Evolutionary conservation across 441 rosid species (phyloP).

Genomic region (Erysimum cheiri): DNA sequence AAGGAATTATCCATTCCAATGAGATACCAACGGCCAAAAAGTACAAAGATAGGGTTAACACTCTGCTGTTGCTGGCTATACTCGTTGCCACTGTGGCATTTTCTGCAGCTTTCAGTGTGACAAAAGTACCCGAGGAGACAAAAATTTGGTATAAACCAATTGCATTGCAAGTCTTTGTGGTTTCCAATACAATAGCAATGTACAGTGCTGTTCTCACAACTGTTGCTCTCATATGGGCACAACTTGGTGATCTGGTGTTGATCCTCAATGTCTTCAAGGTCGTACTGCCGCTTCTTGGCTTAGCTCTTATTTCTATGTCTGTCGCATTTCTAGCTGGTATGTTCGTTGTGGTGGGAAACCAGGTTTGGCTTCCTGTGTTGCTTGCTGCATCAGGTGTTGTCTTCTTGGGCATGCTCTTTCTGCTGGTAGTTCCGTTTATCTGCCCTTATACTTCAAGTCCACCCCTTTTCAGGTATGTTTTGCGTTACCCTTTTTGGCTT

Average conservation of each 20-base stretch:
- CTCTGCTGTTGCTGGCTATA: constrained; percentile 20
- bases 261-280: constrained; percentile 25
- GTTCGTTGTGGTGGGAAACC: constrained; percentile 24
- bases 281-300: constrained; percentile 29
- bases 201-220: constrained; percentile 29
- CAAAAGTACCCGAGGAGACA: constrained; percentile 10
- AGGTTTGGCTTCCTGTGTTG: constrained; percentile 27
- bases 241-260: constrained; percentile 29
- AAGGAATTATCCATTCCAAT: background rate
- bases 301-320: constrained; percentile 26
- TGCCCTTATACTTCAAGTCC: constrained; percentile 9
- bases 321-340: constrained; percentile 29
- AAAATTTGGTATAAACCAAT: constrained; percentile 4
- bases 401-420: background rate
- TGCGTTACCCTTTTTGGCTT: constrained; percentile 30
- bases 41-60: constrained; percentile 33
- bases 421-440: constrained; percentile 11
- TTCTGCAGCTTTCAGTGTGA: constrained; percentile 36
- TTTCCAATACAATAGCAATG: constrained; percentile 33
- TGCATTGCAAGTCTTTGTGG: constrained; percentile 26
- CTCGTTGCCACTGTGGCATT: constrained; percentile 25
- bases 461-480: constrained; percentile 1
- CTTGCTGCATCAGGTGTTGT: background rate
- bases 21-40: constrained; percentile 23
- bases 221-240: constrained; percentile 40